Conservation (phyloP, 768 basidiomycete genomes). For the Mycena belliarum region DNA sequence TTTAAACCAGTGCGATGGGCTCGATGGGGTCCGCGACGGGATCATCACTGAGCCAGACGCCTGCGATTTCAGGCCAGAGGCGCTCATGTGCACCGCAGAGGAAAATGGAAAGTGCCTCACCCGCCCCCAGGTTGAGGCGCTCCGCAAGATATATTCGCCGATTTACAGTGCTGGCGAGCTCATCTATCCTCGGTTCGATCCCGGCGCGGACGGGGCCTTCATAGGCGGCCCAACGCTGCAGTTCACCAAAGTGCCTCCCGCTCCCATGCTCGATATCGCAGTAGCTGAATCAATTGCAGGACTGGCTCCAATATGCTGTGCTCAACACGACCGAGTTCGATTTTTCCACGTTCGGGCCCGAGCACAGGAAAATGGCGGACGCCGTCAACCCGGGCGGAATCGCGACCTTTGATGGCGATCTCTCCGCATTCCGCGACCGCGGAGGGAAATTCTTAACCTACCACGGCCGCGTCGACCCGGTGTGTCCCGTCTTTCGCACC, state of each 20-base stretch:
- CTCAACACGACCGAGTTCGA: conserved; percentile 17
- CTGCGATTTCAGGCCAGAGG: conserved; percentile 20
- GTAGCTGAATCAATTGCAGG: neutral
- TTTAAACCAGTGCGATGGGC: conserved; percentile 15
- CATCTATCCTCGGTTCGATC: conserved; percentile 22
- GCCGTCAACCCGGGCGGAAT: conserved; percentile 13
- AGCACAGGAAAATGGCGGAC: conserved; percentile 4
- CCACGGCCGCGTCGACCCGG: conserved; percentile 21
- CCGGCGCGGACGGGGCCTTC: conserved; percentile 9
- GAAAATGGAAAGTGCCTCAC: conserved; percentile 18
- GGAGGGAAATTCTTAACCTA: conserved; percentile 29
- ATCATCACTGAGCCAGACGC: conserved; percentile 20
- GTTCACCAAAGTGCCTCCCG: neutral
- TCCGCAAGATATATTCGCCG: conserved; percentile 25
- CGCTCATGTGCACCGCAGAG: conserved; percentile 16
- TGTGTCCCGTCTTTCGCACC: neutral
- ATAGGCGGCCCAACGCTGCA: neutral
- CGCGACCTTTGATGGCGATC: conserved; percentile 20
- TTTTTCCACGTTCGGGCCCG: conserved; percentile 5
- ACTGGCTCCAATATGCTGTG: conserved; percentile 8
- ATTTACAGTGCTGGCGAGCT: conserved; percentile 20
- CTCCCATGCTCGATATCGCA: no score
- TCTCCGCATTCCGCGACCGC: conserved; percentile 23
- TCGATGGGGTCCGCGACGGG: conserved; percentile 18
- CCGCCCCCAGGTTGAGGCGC: conserved; percentile 22